These are phyloP conservation scores for Paramecium pentaurelia DNA, from an alignment of 73 alveolate genomes.

Conservation along the genomic window DNA sequence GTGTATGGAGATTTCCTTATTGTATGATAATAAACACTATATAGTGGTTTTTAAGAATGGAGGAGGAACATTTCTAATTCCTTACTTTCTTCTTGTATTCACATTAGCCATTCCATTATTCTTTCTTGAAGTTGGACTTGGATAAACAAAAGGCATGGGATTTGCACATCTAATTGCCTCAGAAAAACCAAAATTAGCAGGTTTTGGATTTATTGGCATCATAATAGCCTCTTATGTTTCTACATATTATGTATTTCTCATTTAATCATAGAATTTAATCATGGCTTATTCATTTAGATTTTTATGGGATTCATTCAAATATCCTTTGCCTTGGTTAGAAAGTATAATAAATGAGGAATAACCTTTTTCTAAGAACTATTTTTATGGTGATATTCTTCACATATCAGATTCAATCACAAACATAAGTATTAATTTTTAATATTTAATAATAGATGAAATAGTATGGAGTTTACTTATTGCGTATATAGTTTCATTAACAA, in stretches of 20 bases:
- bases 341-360: background rate
- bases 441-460: background rate
- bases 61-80: slow-evolving; percentile 73
- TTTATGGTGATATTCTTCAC: slow-evolving; percentile 32
- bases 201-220: slow-evolving; percentile 29
- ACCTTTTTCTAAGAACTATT: background rate
- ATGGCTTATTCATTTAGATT: slow-evolving; percentile 68
- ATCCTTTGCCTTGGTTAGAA: slow-evolving; percentile 67
- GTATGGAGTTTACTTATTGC: slow-evolving; percentile 46
- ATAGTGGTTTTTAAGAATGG: slow-evolving; percentile 53
- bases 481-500: background rate
- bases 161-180: slow-evolving; percentile 37
- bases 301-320: slow-evolving; percentile 58
- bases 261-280: background rate
- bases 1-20: slow-evolving; percentile 78
- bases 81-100: slow-evolving; percentile 57
- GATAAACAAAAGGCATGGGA: slow-evolving; percentile 58
- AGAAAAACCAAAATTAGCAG: slow-evolving; percentile 46
- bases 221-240: background rate
- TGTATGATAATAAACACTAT: slow-evolving; percentile 8
- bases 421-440: background rate
- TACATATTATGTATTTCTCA: background rate
- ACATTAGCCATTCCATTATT: slow-evolving; percentile 63
- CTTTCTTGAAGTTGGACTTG: slow-evolving; percentile 64
- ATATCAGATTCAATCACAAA: slow-evolving; percentile 14